Evolutionary conservation across 306 rosid species (phyloP).

Genomic region (Mimosa pudica): DNA sequence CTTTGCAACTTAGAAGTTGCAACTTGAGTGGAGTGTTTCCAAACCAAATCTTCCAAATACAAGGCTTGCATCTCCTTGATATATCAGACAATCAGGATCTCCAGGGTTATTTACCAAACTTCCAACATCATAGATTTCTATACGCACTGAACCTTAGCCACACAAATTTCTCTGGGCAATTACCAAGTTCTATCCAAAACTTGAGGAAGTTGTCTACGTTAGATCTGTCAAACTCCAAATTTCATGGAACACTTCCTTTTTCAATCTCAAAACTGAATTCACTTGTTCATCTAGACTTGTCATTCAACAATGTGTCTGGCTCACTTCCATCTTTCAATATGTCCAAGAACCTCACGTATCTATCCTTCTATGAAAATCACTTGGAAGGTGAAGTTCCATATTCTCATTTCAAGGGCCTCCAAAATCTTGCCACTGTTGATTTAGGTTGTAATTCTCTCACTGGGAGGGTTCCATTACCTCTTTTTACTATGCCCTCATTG

Average conservation of each 20-base stretch:
- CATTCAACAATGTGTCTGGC: slow-evolving; percentile 34
- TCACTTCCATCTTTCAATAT: slow-evolving; percentile 36
- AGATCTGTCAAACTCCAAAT: no score
- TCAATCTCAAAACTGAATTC: slow-evolving; percentile 3
- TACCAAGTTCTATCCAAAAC: slow-evolving; percentile 33
- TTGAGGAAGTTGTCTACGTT: not conserved
- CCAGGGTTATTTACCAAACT: slow-evolving; percentile 37
- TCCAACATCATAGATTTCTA: slow-evolving; percentile 25
- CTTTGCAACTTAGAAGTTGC: slow-evolving; percentile 16
- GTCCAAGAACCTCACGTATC: slow-evolving; percentile 25
- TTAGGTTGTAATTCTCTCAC: slow-evolving; percentile 5
- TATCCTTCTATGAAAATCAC: slow-evolving; percentile 28
- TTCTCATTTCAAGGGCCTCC: slow-evolving; percentile 30
- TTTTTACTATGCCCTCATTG: slow-evolving; percentile 35
- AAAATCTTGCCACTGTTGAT: not conserved
- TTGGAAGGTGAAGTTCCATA: slow-evolving; percentile 28
- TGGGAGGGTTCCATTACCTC: slow-evolving; percentile 30
- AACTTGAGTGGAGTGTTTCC: slow-evolving; percentile 30
- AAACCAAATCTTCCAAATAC: slow-evolving; percentile 22
- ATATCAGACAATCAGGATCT: slow-evolving; percentile 32
- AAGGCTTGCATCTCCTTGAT: slow-evolving; percentile 27
- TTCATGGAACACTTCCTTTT: no score
- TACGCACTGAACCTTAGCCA: slow-evolving; percentile 1
- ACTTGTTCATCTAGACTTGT: slow-evolving; percentile 39
- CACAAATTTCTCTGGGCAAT: slow-evolving; percentile 35